Evolutionary conservation across 306 rosid species (phyloP).

Genomic region (Begonia masoniana): DNA sequence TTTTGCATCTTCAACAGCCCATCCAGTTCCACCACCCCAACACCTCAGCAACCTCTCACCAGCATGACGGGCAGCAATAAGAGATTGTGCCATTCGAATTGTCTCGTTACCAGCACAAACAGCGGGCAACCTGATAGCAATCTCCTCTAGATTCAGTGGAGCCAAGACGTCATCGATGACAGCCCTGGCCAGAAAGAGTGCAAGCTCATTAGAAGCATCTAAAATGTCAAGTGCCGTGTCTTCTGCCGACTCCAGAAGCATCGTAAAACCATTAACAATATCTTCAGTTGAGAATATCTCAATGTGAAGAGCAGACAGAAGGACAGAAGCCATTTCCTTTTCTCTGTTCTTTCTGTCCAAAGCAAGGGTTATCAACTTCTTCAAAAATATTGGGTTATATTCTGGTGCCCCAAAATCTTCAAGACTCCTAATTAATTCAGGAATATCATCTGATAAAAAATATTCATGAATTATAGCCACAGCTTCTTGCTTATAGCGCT

Average conservation of each 20-base stretch:
- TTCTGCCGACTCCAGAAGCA: constrained; percentile 63
- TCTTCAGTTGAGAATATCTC: constrained; percentile 75
- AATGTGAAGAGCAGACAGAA: constrained; percentile 59
- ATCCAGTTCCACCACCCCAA: constrained; percentile 83
- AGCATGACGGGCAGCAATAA: constrained; percentile 44
- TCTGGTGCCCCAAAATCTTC: constrained; percentile 36
- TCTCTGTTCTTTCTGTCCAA: constrained; percentile 70
- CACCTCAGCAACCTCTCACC: constrained; percentile 61
- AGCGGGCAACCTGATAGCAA: constrained; percentile 19
- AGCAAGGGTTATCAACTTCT: constrained; percentile 46
- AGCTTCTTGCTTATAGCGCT: constrained; percentile 62
- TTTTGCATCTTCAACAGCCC: constrained; percentile 60
- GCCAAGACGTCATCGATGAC: constrained; percentile 58
- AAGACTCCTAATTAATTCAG: constrained; percentile 35
- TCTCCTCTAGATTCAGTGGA: constrained; percentile 54
- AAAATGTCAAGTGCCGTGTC: constrained; percentile 71
- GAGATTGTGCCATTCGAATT: constrained; percentile 46
- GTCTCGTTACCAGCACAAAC: constrained; percentile 52
- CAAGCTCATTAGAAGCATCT: constrained; percentile 62
- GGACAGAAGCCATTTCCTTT: constrained; percentile 67
- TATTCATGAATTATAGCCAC: constrained; percentile 55
- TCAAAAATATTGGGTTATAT: constrained; percentile 52
- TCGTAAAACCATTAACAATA: constrained; percentile 46
- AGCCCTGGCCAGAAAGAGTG: constrained; percentile 61
- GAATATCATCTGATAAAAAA: constrained; percentile 53